Evolutionary conservation across 345 rosid species (phyloP), one percentile per base, ranked within the genome.

Genomic region (Noccaea bulbosa): DNA sequence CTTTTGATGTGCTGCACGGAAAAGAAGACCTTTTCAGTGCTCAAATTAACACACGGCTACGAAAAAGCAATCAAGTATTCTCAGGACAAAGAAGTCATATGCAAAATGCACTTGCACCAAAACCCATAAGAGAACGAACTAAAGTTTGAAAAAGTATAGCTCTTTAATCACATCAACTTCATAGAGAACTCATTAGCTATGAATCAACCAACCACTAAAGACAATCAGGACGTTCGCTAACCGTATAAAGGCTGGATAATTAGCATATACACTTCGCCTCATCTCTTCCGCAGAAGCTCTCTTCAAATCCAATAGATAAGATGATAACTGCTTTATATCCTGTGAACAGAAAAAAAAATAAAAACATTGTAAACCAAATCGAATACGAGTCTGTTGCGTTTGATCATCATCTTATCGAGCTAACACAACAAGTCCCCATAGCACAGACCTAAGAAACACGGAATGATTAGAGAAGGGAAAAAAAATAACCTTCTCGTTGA

Each of bases 231-330:
- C 58, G 58, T 46, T 11, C 33, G 65, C 80, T 65, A 37, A 94
- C 99, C 98, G 90, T 54, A 95, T 95, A 73, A 95, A 95, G 49
- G 99, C 98, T 3, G 99, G 69, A 68, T 95, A 95, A 71, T 95
- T 95, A 57, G 99, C 99, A 77, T 90, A 95, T 11, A 95, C 99
- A 70, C 98, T 95, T 77, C 80, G 88, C 10, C 99, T 86, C 99
- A 95, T 90, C 83, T 92, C 99, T 73, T 95, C 99, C 4, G 99
- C 99, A 11, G 99, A 95, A 67, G 87, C 92, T 85, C 77, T 90
- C 88, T 95, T 95, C 86, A 95, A 82, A 82, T 92, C 98, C 85
- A 95, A 67, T 63, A 95, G 84, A 77, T 83, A 72, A 2, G 93
- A 84, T 70, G 97, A 88, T 59, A 95, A 70, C 52, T 88, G 94